Base-by-base conservation (phyloP, 257 asterid species). In the Solanum sejunctum region DNA sequence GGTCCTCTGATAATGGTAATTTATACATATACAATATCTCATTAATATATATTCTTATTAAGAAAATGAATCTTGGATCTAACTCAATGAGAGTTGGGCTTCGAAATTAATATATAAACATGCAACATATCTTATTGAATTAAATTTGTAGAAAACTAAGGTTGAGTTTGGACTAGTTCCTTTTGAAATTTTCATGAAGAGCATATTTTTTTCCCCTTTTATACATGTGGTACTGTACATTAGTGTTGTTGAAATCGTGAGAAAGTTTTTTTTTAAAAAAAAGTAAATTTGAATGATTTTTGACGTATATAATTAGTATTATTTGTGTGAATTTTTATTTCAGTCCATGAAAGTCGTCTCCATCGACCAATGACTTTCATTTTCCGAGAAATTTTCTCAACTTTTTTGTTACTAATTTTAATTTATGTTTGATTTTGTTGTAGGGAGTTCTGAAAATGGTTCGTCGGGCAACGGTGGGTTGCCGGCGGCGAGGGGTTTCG, bases 391-490 rank as follows among this genome's bases (percentile, higher is more conserved):
- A 2, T 12, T 49, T 70, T 21, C 43, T 9, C 8, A 21, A 0
- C 13, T 32, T 85, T 3, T 36, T 36, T 36, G 6, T 36, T 36
- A 4, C 41, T 36, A 21, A 0, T 21, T 32, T 85, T 3, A 3
- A 18, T 58, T n/a, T 11, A 11, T 61, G 0, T 21, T 66, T 66
- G 18, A 15, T 18, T 12, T 11, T 5, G 45, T 20, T 10, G 5
- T 39, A 95, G 98, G 97, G 85, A 94, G 98, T 84, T 93, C 98
- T 43, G 97, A 94, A 20, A 91, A 93, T 60, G 95, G 93, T 28
- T 93, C 77, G 56, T 64, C 49, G 23, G 79, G 63, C 4, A 83
- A 15, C 90, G 85, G 86, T 60, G 85, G 89, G 2, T 12, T 61
- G 18, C 71, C 91, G 85, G 90, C 86, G 86, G 92, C 88, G 64